Conservation (phyloP, 495 filamentous ascomycete genomes). For the Penicillium arizonense region DNA sequence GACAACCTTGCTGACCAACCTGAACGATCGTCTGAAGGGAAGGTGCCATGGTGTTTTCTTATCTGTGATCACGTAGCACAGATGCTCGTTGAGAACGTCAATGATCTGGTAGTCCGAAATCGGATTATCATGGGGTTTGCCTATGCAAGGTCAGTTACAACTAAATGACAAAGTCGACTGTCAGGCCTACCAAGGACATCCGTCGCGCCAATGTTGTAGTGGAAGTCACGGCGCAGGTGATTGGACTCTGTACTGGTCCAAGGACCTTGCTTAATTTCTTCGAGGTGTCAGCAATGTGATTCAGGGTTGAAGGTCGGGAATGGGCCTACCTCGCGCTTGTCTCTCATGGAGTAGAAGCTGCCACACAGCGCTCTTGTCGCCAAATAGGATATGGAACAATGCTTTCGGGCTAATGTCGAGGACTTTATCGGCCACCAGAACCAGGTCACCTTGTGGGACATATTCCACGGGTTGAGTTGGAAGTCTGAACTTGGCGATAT, state of each 20-base stretch:
- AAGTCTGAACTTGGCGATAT: constrained; percentile 75
- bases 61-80: constrained; percentile 93
- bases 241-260: constrained; percentile 72
- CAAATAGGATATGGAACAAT: constrained; percentile 92
- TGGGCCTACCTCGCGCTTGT: constrained; percentile 60
- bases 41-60: constrained; percentile 89
- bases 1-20: constrained; percentile 84
- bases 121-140: constrained; percentile 47
- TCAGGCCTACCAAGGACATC: constrained; percentile 59
- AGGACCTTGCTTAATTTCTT: constrained; percentile 75
- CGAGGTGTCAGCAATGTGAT: constrained; percentile 14
- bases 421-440: constrained; percentile 65
- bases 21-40: constrained; percentile 74
- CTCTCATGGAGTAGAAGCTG: constrained; percentile 87
- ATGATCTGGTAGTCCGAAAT: constrained; percentile 86
- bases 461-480: constrained; percentile 80
- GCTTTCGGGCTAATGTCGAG: constrained; percentile 90
- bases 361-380: constrained; percentile 92
- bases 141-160: constrained; percentile 23
- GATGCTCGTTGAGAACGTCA: constrained; percentile 88
- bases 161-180: neutral
- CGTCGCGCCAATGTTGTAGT: constrained; percentile 69
- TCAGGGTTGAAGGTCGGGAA: no score
- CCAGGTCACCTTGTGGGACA: constrained; percentile 76
- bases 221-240: constrained; percentile 71